Conservation (phyloP, 768 basidiomycete species). For the Rhizopogon vulgaris region DNA sequence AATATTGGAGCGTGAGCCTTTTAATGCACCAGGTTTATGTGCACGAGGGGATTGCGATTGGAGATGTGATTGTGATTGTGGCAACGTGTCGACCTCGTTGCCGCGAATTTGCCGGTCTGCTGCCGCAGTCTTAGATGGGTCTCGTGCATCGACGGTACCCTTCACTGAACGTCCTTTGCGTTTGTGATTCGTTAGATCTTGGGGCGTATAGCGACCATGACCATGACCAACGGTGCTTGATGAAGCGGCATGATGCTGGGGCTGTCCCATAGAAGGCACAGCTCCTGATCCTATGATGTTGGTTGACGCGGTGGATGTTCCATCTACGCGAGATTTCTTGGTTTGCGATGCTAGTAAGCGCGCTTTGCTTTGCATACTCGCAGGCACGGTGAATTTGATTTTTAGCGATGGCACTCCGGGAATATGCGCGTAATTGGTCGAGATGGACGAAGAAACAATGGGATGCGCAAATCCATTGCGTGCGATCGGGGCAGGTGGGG, state of each 20-base stretch:
- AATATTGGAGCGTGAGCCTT: constrained; percentile 16
- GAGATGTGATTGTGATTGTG: constrained; percentile 31
- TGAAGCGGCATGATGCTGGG: constrained; percentile 6
- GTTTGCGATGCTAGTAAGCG: constrained; percentile 17
- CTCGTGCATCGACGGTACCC: constrained; percentile 29
- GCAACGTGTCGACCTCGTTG: constrained; percentile 30
- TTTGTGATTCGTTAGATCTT: constrained; percentile 28
- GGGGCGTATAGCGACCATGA: constrained; percentile 15
- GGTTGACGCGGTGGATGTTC: constrained; percentile 30
- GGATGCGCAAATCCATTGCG: constrained; percentile 31
- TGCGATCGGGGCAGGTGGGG: constrained; percentile 24
- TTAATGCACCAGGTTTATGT: constrained; percentile 18
- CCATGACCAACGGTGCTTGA: constrained; percentile 26
- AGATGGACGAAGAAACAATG: constrained; percentile 32
- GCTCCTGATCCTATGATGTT: constrained; percentile 28
- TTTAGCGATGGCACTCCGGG: constrained; percentile 41
- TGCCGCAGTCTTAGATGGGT: constrained; percentile 9
- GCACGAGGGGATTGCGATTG: constrained; percentile 15
- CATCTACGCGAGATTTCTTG: constrained; percentile 23
- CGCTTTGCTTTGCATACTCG: constrained; percentile 43
- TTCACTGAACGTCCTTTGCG: constrained; percentile 57
- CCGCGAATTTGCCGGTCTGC: constrained; percentile 18
- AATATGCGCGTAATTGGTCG: constrained; percentile 25
- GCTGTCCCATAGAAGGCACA: constrained; percentile 6
- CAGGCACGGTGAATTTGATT: constrained; percentile 68